These are phyloP conservation scores for Tilletia horrida DNA, from an alignment of 1,284 basidiomycete species.

Conservation along the genomic window DNA sequence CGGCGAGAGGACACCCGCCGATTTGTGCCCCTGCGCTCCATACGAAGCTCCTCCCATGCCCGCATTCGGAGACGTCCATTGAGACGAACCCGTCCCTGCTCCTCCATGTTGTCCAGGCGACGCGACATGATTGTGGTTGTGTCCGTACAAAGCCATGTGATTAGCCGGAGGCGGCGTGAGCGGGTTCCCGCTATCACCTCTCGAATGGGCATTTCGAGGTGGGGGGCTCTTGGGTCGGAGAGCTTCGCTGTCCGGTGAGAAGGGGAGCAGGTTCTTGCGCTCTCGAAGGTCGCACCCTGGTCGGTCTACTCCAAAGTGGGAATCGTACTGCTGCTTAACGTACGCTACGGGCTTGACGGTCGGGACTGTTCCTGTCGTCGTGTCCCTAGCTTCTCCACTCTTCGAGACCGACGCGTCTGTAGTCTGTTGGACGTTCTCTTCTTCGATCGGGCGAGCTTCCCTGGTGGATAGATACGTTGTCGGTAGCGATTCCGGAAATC, in stretches of 20 bases:
- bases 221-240: constrained; percentile 47
- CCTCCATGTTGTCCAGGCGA: no score
- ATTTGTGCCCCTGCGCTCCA: not conserved
- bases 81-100: no score
- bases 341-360: constrained; percentile 31
- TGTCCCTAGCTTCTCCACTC: no score
- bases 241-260: constrained; percentile 34
- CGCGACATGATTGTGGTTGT: not conserved
- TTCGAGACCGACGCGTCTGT: no score
- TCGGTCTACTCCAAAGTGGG: constrained; percentile 41
- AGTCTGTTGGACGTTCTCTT: constrained; percentile 1
- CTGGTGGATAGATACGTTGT: not conserved
- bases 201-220: constrained; percentile 7
- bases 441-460: no score
- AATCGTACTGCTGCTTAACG: constrained; percentile 34
- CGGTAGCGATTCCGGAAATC: constrained; percentile 18
- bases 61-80: no score
- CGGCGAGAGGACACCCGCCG: no score
- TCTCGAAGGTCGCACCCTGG: constrained; percentile 40
- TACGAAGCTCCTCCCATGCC: not conserved
- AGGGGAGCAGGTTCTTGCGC: constrained; percentile 46
- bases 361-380: constrained; percentile 17
- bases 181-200: not conserved
- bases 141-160: not conserved
- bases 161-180: constrained; percentile 1